Base-by-base conservation (phyloP, 306 rosid species). In the Clitoria ternatea region DNA sequence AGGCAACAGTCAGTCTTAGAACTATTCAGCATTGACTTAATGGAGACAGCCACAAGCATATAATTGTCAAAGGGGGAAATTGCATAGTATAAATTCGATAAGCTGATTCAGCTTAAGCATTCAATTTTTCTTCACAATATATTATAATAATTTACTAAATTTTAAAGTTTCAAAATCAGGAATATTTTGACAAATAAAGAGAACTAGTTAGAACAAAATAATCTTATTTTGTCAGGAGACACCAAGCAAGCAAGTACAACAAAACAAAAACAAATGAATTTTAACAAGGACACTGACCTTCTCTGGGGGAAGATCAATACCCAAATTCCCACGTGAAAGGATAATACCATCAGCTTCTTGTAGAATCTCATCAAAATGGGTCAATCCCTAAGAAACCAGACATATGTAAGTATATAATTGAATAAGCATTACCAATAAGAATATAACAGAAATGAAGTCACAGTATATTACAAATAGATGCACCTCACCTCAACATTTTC, bases 301-400 rank as follows among this genome's bases (percentile, higher is more conserved):
- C 77, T 93, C 98, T 49, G 98, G 96, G 44, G 98, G 98, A 54
- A 93, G 92, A 93, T 93, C 98, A 59, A 93, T 81, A 6, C 98
- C 98, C 91, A 93, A 78, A 75, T 86, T 90, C 62, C 98, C 98
- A 45, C 98, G 97, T 39, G 98, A 84, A 70, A 93, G 78, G 63
- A 93, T 93, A 73, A 93, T 81, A 61, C 98, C 98, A 76, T 93
- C 98, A 70, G 98, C 98, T 82, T 90, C 98, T 84, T 71, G 88
- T 47, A 93, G 79, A 76, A 93, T 93, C 76, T 93, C 98, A 79
- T 93, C 97, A 79, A 93, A 93, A 87, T 93, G 91, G 66, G 68
- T 75, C 86, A 93, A 85, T 47, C 98, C 98, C 98, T 93, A 79
- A 59, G 52, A 71, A 45, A 71, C 36, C 77, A 37, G 23, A 61